A percentile compares a stretch with the other conserved stretches of the same genome.
Conservation (phyloP, 148 eudicot species). For the Vaccinium darrowii region DNA sequence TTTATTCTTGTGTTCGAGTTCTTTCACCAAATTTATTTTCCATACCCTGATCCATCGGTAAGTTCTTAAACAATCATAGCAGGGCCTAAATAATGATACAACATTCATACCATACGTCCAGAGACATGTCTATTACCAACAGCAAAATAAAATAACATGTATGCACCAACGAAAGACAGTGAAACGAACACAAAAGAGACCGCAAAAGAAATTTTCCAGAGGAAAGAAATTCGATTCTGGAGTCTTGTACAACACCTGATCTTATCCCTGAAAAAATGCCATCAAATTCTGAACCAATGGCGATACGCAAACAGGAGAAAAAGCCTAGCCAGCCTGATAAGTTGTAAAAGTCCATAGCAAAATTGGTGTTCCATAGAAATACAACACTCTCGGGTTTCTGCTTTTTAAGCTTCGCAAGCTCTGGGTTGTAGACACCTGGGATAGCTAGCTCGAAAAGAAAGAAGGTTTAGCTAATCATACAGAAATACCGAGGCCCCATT, state of each 20-base stretch:
- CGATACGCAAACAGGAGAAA: background rate
- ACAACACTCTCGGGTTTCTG: constrained; percentile 34
- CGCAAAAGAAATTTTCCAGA: background rate
- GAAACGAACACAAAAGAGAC: background rate
- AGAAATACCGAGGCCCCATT: too few species aligned
- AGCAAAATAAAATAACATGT: background rate
- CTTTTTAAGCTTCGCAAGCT: constrained; percentile 63
- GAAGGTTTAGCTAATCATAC: background rate
- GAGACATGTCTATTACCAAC: background rate
- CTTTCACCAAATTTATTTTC: background rate
- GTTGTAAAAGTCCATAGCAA: background rate
- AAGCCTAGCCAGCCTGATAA: background rate
- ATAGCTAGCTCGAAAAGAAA: constrained; percentile 2
- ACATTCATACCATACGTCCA: background rate
- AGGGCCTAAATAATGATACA: background rate
- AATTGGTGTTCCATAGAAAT: background rate
- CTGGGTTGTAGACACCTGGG: constrained; percentile 9
- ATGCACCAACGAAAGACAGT: background rate
- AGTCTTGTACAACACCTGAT: background rate
- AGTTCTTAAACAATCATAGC: background rate
- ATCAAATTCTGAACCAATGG: background rate
- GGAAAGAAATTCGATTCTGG: background rate
- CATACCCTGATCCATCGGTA: too few species aligned
- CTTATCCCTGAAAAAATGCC: background rate
- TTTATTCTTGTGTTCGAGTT: background rate